Evolutionary conservation across 2,329 filamentous ascomycete genomes (phyloP), one percentile per base, ranked within the genome.

Genomic region (Calcarisporium arbuscula): DNA sequence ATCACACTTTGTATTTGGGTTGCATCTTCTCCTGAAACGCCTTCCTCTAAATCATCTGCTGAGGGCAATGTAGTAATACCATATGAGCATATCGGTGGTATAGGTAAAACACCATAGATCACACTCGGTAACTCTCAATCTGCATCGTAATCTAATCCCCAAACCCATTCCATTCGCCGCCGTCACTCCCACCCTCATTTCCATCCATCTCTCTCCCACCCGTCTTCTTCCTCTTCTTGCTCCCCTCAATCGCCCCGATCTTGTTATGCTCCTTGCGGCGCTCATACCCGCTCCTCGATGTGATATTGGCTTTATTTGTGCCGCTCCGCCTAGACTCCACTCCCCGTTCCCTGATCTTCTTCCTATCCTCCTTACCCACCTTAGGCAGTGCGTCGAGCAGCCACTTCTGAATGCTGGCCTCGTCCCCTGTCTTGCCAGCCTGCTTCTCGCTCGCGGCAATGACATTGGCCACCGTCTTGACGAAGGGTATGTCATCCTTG

Each of bases 381-480:
- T 82, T 82, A 0, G 92, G 92, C 43, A 98, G 67, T 4, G 86
- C 82, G 54, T 95, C 85, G 5, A 96, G 68, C 33, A 98, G 67
- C 89, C 90, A 96, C 57, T 83, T 80, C 52, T 87, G 80, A 19
- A 94, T 72, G 2, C 74, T 75, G 1, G 74, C 71, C 17, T 72
- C 68, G 0, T 64, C 69, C 3, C 68, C 67, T 14, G 53, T 58
- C 48, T 64, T 70, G 19, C 71, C 72, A 3, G 72, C 72, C 50
- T 88, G 73, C 58, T 79, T 84, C 60, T 95, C 85, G 45, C 83
- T 88, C 16, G 78, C 76, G 0, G 84, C 77, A 44, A 98, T 95
- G 21, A 96, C 85, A 51, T 95, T 95, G 21, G 89, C 92, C 19
- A 98, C 85, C 43, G 80, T 85, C 65, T 90, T 94, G 38, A 98